Percentiles rank a stretch among this genome's conserved stretches.
Evolutionary conservation across 495 filamentous ascomycete species (phyloP).

Genomic region (Apiosordaria backusii): DNA sequence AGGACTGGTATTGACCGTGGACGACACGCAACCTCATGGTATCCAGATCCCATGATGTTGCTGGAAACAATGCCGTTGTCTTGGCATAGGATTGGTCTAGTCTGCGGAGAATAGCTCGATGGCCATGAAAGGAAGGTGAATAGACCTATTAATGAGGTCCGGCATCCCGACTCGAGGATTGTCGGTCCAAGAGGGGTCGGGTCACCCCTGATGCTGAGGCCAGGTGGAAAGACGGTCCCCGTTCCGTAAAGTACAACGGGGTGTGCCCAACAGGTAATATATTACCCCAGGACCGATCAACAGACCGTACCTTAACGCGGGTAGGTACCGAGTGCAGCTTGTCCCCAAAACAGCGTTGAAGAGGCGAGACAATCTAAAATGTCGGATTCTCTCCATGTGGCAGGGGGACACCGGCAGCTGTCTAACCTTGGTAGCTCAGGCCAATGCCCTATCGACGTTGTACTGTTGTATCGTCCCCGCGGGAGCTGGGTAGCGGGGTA

Average conservation of each 20-base stretch:
- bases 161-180: slow-evolving; percentile 19
- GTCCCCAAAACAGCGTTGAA: slow-evolving; percentile 11
- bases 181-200: slow-evolving; percentile 8
- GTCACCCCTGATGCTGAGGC: background rate
- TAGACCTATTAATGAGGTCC: slow-evolving; percentile 16
- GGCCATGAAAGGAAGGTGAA: slow-evolving; percentile 33
- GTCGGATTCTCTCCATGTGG: slow-evolving; percentile 26
- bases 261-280: slow-evolving; percentile 25
- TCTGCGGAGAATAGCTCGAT: slow-evolving; percentile 13
- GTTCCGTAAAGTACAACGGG: slow-evolving; percentile 28
- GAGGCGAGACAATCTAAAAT: slow-evolving; percentile 23
- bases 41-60: slow-evolving; percentile 14
- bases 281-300: slow-evolving; percentile 31
- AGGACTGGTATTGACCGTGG: background rate
- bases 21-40: background rate
- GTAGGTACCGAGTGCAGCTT: slow-evolving; percentile 13
- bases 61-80: slow-evolving; percentile 28
- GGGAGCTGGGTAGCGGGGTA: slow-evolving; percentile 21
- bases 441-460: background rate
- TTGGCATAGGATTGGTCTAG: slow-evolving; percentile 26
- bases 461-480: slow-evolving; percentile 21
- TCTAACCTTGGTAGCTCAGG: slow-evolving; percentile 8
- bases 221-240: slow-evolving; percentile 35
- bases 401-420: slow-evolving; percentile 18
- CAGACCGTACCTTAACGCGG: slow-evolving; percentile 13